Conservation (phyloP, 2,329 filamentous ascomycete genomes). For the Pseudocercospora vitis region DNA sequence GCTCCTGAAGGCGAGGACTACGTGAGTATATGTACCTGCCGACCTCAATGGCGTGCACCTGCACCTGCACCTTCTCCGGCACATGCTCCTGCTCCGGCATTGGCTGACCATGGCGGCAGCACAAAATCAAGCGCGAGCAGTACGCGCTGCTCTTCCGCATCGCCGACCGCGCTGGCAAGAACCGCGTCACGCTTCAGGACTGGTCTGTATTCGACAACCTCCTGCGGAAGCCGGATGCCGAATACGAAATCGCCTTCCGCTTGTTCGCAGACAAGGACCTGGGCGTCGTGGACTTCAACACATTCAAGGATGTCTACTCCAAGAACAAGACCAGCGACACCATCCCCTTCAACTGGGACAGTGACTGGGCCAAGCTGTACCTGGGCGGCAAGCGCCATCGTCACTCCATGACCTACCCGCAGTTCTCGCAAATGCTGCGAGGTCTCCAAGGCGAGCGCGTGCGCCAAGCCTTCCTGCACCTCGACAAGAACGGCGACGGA, state of each 20-base stretch:
- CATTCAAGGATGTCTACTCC: conserved; percentile 82
- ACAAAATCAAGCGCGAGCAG: conserved; percentile 96
- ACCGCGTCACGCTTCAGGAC: conserved; percentile 75
- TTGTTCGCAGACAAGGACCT: conserved; percentile 86
- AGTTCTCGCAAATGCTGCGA: conserved; percentile 97
- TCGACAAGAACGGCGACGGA: conserved; percentile 88
- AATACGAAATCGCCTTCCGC: conserved; percentile 98
- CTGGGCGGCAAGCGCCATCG: conserved; percentile 83
- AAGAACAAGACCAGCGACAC: conserved; percentile 80
- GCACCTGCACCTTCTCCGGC: too few species aligned
- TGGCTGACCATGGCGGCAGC: conserved; percentile 54
- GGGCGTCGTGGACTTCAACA: conserved; percentile 84
- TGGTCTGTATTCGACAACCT: conserved; percentile 95
- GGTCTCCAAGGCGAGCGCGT: conserved; percentile 95
- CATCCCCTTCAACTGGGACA: conserved; percentile 95
- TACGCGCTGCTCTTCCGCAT: conserved; percentile 91
- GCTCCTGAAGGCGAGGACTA: conserved; percentile 86
- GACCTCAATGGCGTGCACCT: background rate
- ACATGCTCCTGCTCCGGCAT: background rate
- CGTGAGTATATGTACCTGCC: conserved; percentile 58
- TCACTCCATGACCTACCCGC: conserved; percentile 89
- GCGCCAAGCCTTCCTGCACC: conserved; percentile 87
- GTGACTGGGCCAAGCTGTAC: conserved; percentile 93
- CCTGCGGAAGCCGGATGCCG: conserved; percentile 88
- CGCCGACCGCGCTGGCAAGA: conserved; percentile 74